Base-by-base conservation (phyloP, 2,329 filamentous ascomycete species). In the Aspergillus pseudonomiae region DNA sequence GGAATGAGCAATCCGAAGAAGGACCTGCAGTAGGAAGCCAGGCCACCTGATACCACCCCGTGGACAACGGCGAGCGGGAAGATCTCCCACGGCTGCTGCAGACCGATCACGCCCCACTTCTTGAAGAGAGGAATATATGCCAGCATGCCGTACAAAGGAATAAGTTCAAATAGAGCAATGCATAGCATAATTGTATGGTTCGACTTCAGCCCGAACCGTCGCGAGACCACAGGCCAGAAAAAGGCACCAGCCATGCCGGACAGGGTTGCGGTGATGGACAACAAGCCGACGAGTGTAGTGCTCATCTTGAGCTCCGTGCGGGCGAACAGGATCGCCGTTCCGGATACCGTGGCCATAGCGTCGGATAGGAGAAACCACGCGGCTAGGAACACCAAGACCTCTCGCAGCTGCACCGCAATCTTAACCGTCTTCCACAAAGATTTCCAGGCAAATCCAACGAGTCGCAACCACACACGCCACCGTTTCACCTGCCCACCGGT, bases 331-430 rank as follows among this genome's bases (percentile, higher is more conserved):
- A 97, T 93, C 0, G 94, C 94, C 0, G 94, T 97, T 4, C 92
- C 93, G 3, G 91, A 94, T 0, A 95, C 94, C 0, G 94, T 97
- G 5, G 94, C 94, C 65, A 97, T 91, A 36, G 91, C 92, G 72
- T 97, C 94, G 0, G 91, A 95, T 1, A 97, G 84, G 45, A 97
- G 83, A 75, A 97, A 97, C 94, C 94, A 97, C 1, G 91, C 93
- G 2, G 85, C 86, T 0, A 97, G 84, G 68, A 97, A 96, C 0
- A 97, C 83, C 10, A 94, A 83, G 0, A 96, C 87, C 68, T 97
- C 88, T 50, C 89, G 89, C 0, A 96, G 75, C 1, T 85, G 83
- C 1, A 87, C 84, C 1, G 93, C 93, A 30, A 94, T 84, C 68
- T 86, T 86, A 16, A 94, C 78, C 0, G 94, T 97, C 58, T 88